These are phyloP conservation scores for Platismatia glauca DNA, from an alignment of 495 filamentous ascomycete species.

Conservation along the genomic window DNA sequence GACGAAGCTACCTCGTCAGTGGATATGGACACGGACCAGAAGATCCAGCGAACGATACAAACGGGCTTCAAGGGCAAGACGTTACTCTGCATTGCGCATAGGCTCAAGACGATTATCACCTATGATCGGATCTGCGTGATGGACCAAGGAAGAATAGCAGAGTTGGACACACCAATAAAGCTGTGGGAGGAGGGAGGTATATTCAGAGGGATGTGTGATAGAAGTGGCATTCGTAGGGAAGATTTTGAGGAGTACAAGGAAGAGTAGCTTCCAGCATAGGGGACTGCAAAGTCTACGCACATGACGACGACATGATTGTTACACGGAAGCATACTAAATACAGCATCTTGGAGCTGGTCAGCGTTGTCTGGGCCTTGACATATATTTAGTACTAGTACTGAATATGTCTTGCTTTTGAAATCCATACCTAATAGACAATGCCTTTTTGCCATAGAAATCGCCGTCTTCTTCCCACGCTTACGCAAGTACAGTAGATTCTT, in stretches of 20 bases:
- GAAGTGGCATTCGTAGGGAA: constrained; percentile 69
- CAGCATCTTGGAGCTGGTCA: not conserved
- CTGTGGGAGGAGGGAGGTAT: constrained; percentile 68
- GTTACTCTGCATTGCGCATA: constrained; percentile 89
- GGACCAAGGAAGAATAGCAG: constrained; percentile 78
- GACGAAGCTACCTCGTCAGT: constrained; percentile 91
- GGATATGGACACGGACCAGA: constrained; percentile 92
- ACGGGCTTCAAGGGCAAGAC: constrained; percentile 83
- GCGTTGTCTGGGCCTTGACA: not conserved
- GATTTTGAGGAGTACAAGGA: constrained; percentile 46
- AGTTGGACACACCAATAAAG: constrained; percentile 65
- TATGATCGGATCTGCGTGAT: constrained; percentile 96
- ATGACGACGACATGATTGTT: not conserved
- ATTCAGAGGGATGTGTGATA: constrained; percentile 87
- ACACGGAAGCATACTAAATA: not conserved
- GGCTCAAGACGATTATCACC: constrained; percentile 81
- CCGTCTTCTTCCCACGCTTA: too few relatives aligned
- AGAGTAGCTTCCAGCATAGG: not conserved
- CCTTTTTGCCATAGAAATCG: not conserved
- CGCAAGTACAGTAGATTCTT: too few relatives aligned
- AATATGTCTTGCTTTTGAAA: too few relatives aligned
- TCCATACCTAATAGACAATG: too few relatives aligned
- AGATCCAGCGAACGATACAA: constrained; percentile 87
- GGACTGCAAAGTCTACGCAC: not conserved
- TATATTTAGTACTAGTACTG: too few relatives aligned